Evolutionary conservation across 2,329 filamentous ascomycete genomes (phyloP).

Genomic region (Coleophoma eucalyptorum): DNA sequence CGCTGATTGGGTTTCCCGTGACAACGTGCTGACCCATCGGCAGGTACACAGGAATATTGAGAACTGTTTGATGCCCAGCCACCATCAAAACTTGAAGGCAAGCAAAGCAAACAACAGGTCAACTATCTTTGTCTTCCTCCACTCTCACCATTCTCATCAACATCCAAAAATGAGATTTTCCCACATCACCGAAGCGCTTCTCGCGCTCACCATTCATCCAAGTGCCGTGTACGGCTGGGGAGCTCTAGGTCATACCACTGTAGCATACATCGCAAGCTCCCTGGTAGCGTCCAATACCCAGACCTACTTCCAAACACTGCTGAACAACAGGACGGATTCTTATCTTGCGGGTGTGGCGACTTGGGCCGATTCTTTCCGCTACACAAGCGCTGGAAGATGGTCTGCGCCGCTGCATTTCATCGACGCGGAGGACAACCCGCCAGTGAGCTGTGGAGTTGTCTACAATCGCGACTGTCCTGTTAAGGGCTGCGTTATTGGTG

Average conservation of each 20-base stretch:
- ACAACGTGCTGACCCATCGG: too few relatives aligned
- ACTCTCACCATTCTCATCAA: too few relatives aligned
- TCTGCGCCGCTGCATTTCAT: conserved; percentile 65
- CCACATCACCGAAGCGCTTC: too few relatives aligned
- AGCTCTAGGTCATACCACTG: conserved; percentile 60
- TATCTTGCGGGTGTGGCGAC: conserved; percentile 62
- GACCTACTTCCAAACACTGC: conserved; percentile 51
- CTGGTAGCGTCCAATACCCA: conserved; percentile 55
- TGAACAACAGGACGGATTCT: conserved; percentile 48
- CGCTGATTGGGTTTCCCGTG: too few relatives aligned
- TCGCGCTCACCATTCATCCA: too few relatives aligned
- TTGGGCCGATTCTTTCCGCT: conserved; percentile 61
- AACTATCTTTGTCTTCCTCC: too few relatives aligned
- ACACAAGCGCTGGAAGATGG: conserved; percentile 59
- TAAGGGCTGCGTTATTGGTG: conserved; percentile 56
- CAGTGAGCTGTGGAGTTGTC: conserved; percentile 51
- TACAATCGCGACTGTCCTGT: conserved; percentile 58
- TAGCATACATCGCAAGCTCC: conserved; percentile 58
- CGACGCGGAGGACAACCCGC: conserved; percentile 62
- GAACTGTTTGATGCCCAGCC: too few relatives aligned
- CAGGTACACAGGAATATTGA: too few relatives aligned
- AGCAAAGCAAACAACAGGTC: too few relatives aligned
- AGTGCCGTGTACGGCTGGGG: conserved; percentile 16
- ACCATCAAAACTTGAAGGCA: too few relatives aligned
- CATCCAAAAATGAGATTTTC: too few relatives aligned